A percentile compares a stretch with the other conserved stretches of the same genome.
phyloP scores from a whole-genome alignment of 2,329 filamentous ascomycete species.

The Dactylonectria macrodidyma region DNA sequence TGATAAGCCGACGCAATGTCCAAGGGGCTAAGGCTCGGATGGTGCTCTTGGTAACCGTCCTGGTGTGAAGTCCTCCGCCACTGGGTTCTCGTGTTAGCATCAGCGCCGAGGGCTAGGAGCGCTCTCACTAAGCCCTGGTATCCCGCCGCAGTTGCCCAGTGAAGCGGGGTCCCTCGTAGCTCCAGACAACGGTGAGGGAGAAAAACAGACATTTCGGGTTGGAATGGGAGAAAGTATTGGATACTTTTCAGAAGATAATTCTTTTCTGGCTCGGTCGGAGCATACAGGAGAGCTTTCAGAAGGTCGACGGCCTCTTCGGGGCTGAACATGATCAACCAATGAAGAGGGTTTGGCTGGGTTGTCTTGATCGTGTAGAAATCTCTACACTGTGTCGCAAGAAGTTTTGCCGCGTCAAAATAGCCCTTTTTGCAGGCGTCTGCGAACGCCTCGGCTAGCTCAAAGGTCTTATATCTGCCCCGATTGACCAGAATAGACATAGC shows the following conservation, averaged over 20 bases:
- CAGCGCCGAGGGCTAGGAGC: not conserved
- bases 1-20: constrained; percentile 12
- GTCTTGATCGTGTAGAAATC: not conserved
- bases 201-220: not conserved
- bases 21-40: constrained; percentile 5
- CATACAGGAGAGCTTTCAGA: no score
- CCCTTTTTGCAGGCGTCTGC: constrained; percentile 14
- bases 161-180: constrained; percentile 6
- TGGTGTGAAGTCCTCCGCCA: not conserved
- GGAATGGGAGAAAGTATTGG: not conserved
- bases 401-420: not conserved
- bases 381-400: not conserved
- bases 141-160: constrained; percentile 12
- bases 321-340: constrained; percentile 22
- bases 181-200: constrained; percentile 16
- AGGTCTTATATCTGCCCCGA: not conserved
- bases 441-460: not conserved
- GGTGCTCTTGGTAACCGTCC: constrained; percentile 6
- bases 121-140: constrained; percentile 8
- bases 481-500: constrained; percentile 8
- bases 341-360: not conserved
- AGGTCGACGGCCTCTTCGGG: not conserved
- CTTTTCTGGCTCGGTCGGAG: no score
- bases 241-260: not conserved
- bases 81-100: constrained; percentile 6